These are phyloP conservation scores for Zea mays DNA, from an alignment of 176 grass and related monocot genomes.

Conservation along the genomic window Zm-B73-REFERENCE-NAM-5.0 NC_050102.1:20420501-20421000, in stretches of 20 bases:
- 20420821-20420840: neutral
- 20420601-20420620: neutral
- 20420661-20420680: neutral
- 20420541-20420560: neutral
- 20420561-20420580: neutral
- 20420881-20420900: conserved; percentile 69
- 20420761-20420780: neutral
- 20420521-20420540: neutral
- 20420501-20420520: neutral
- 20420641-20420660: neutral
- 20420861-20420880: conserved; percentile 71
- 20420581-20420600: neutral
- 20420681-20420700: neutral
- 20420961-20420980: no score
- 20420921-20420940: conserved; percentile 82
- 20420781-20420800: neutral
- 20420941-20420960: conserved; percentile 7
- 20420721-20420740: neutral
- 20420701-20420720: neutral
- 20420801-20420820: neutral
- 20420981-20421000: neutral
- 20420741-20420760: neutral
- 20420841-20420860: conserved; percentile 58
- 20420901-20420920: conserved; percentile 87
- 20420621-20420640: neutral